Percentiles rank a stretch among this genome's conserved stretches.
phyloP scores from a whole-genome alignment of 2,329 filamentous ascomycete genomes.

The Scortechinia acanthostroma region DNA sequence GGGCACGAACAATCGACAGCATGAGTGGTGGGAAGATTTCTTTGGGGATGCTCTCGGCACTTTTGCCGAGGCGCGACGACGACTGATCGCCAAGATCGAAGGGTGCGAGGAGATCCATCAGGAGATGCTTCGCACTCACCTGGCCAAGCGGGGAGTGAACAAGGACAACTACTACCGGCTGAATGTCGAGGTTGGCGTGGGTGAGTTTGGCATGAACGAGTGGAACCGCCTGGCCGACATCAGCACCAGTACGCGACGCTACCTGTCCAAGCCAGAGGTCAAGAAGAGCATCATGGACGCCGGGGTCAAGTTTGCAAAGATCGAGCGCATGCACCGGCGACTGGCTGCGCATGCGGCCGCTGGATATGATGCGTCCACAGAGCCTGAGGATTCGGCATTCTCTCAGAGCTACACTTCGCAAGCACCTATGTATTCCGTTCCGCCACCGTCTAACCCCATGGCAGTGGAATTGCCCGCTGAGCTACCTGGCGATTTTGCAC shows the following conservation, averaged over 20 bases:
- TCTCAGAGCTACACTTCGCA: background rate
- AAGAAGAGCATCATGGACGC: slow-evolving; percentile 72
- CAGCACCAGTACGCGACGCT: slow-evolving; percentile 81
- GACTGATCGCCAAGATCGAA: slow-evolving; percentile 86
- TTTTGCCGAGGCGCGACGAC: slow-evolving; percentile 81
- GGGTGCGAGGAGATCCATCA: slow-evolving; percentile 87
- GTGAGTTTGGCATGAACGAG: slow-evolving; percentile 98
- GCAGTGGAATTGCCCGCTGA: slow-evolving; percentile 2
- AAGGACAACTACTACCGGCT: slow-evolving; percentile 87
- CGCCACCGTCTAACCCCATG: background rate
- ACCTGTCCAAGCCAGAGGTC: slow-evolving; percentile 67
- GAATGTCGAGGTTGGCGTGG: slow-evolving; percentile 94
- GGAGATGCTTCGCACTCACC: slow-evolving; percentile 73
- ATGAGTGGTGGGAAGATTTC: slow-evolving; percentile 91
- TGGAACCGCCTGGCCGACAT: slow-evolving; percentile 93
- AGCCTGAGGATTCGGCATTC: slow-evolving; percentile 41
- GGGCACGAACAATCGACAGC: slow-evolving; percentile 58
- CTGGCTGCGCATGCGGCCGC: slow-evolving; percentile 37
- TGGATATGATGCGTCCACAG: slow-evolving; percentile 31
- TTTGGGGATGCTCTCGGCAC: slow-evolving; percentile 50
- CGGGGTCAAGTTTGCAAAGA: slow-evolving; percentile 75
- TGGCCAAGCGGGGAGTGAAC: slow-evolving; percentile 72
- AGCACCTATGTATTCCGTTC: background rate
- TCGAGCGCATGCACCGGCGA: slow-evolving; percentile 68
- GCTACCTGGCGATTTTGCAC: background rate